phyloP scores from a whole-genome alignment of 495 filamentous ascomycete genomes.

The Penicillium steckii region DNA sequence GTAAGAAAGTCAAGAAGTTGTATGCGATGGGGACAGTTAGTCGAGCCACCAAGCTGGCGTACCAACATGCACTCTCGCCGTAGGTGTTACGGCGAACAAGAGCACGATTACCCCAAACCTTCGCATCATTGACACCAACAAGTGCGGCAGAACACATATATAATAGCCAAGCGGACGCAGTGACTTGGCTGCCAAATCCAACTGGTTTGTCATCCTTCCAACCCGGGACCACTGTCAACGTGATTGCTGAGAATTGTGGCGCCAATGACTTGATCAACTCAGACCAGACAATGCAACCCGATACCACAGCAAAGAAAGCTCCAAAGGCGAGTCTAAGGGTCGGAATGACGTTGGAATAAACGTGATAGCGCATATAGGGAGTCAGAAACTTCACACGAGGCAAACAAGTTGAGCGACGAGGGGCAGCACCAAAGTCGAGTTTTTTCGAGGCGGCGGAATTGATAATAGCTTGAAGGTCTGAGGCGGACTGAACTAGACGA shows the following conservation, averaged over 20 bases:
- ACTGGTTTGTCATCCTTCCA: constrained; percentile 65
- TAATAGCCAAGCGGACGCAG: constrained; percentile 81
- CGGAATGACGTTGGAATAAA: constrained; percentile 70
- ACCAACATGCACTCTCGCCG: constrained; percentile 91
- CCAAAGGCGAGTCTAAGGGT: constrained; percentile 60
- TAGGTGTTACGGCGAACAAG: constrained; percentile 89
- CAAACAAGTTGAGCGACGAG: constrained; percentile 55
- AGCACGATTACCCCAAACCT: constrained; percentile 92
- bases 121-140: constrained; percentile 80
- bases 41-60: constrained; percentile 82
- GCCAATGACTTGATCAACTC: constrained; percentile 79
- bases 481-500: constrained; percentile 66
- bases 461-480: constrained; percentile 74
- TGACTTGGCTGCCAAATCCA: constrained; percentile 79
- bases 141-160: constrained; percentile 92
- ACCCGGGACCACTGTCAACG: constrained; percentile 81
- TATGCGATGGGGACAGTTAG: constrained; percentile 89
- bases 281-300: constrained; percentile 83
- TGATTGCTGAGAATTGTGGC: constrained; percentile 76
- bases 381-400: constrained; percentile 61
- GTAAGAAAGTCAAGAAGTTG: constrained; percentile 91
- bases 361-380: constrained; percentile 78
- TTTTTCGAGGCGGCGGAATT: constrained; percentile 79
- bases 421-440: constrained; percentile 66
- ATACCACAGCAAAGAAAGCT: constrained; percentile 66